Evolutionary conservation across 2,329 filamentous ascomycete species (phyloP), one percentile per base, ranked within the genome.

Genomic region (Malbranchea cinnamomea): DNA sequence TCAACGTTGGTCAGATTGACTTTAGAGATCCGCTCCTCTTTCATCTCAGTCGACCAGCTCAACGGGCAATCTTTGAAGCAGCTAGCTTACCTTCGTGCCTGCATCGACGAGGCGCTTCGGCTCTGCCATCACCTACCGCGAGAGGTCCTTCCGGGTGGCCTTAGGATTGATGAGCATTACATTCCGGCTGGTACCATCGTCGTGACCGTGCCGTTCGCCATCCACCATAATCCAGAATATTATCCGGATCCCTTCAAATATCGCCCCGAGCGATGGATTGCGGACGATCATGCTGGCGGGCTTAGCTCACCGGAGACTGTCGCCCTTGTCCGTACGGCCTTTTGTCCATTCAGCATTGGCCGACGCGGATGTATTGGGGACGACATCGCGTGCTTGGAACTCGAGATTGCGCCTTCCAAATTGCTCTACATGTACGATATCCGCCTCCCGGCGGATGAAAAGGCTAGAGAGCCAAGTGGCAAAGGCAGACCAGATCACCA

Each of bases 351-450:
- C 29, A 54, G 50, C 23, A 52, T 59, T 21, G 57, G 57, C 1
- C 53, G 52, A 2, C 47, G 56, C 2, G 54, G 55, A 1, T 60
- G 57, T 30, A 51, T 57, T 34, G 57, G 56, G 4, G 59, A 59
- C 40, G 49, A 49, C 22, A 49, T 60, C 50, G 57, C 57, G 2
- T 48, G 57, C 28, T 52, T 57, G 45, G 56, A 60, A 36, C 49
- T 59, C 44, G 43, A 45, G n/a, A 32, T 56, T 29, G 54, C 53
- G 5, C 32, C 59, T 24, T 55, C 54, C 9, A 45, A 46, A 17
- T 29, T 58, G 33, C 34, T 57, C 19, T 59, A 53, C 40, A 41
- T 51, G 12, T 56, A 55, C 42, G 56, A 59, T 33, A 47, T 58
- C n/a, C 30, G 34, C 2, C 13, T 35, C 23, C 15, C 32, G 7